Percentiles rank a stretch among this genome's conserved stretches.
Evolutionary conservation across 192 early-diverging fungal species (phyloP).

Genomic region (Cetraspora pellucida): DNA sequence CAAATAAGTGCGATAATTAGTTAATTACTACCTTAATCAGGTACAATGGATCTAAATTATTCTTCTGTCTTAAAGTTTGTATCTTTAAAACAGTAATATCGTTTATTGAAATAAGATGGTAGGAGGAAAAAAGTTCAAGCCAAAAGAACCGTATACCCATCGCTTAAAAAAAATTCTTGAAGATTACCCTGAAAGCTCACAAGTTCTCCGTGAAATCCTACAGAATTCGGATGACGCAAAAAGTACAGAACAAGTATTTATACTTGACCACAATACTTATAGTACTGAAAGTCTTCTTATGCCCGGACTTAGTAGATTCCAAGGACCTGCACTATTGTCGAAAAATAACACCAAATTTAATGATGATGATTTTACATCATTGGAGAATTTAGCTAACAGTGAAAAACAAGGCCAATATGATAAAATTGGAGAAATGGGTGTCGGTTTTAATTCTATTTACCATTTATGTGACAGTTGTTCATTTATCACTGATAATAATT

Average conservation of each 20-base stretch:
- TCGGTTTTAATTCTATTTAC: constrained; percentile 36
- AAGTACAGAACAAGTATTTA: not conserved
- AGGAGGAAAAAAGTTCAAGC: not conserved
- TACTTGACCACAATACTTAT: constrained; percentile 13
- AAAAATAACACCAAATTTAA: constrained; percentile 34
- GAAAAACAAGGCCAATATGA: constrained; percentile 30
- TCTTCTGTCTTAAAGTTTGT: no score
- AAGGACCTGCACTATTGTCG: constrained; percentile 35
- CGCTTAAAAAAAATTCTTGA: constrained; percentile 41
- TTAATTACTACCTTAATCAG: no score
- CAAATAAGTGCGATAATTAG: no score
- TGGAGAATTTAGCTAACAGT: constrained; percentile 32
- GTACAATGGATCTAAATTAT: no score
- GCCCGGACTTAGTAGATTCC: constrained; percentile 4
- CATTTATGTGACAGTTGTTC: constrained; percentile 45
- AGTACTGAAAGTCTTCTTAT: not conserved
- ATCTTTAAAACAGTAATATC: no score
- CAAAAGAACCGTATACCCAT: constrained; percentile 37
- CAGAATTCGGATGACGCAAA: constrained; percentile 43
- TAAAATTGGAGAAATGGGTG: constrained; percentile 9
- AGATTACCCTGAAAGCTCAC: constrained; percentile 50
- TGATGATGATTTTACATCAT: constrained; percentile 29
- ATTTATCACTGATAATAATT: constrained; percentile 38
- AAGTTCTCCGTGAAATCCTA: constrained; percentile 46
- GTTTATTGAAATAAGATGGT: not conserved